Conservation (phyloP, 768 basidiomycete genomes). For the Collybiopsis luxurians region DNA sequence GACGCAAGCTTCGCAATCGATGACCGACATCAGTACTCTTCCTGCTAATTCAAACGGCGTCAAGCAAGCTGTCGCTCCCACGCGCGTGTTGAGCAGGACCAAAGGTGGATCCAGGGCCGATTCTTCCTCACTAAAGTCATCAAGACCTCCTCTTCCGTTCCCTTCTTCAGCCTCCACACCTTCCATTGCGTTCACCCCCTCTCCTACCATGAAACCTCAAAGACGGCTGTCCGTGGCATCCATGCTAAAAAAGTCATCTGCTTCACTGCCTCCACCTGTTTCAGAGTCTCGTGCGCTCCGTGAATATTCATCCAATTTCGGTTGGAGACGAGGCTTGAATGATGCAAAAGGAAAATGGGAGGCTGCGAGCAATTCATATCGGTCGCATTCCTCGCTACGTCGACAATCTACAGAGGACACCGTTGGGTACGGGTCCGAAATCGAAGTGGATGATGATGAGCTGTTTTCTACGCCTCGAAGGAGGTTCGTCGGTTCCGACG, state of each 20-base stretch:
- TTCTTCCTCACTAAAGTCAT: background rate
- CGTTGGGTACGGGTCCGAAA: background rate
- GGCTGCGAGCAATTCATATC: background rate
- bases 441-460: conserved; percentile 7
- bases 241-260: conserved; percentile 15
- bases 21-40: background rate
- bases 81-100: background rate
- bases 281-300: conserved; percentile 44
- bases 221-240: conserved; percentile 39
- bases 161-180: background rate
- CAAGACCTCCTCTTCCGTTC: background rate
- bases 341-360: conserved; percentile 1
- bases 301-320: conserved; percentile 35
- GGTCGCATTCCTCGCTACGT: background rate
- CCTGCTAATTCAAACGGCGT: background rate
- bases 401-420: background rate
- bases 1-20: background rate
- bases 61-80: background rate
- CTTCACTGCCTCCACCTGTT: conserved; percentile 40
- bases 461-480: conserved; percentile 2
- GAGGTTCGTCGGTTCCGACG: background rate
- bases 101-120: background rate
- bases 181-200: background rate
- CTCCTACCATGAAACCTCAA: conserved; percentile 11
- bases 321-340: conserved; percentile 42